Base-by-base conservation (phyloP, 2,329 filamentous ascomycete genomes). In the Sporothrix curviconia region DNA sequence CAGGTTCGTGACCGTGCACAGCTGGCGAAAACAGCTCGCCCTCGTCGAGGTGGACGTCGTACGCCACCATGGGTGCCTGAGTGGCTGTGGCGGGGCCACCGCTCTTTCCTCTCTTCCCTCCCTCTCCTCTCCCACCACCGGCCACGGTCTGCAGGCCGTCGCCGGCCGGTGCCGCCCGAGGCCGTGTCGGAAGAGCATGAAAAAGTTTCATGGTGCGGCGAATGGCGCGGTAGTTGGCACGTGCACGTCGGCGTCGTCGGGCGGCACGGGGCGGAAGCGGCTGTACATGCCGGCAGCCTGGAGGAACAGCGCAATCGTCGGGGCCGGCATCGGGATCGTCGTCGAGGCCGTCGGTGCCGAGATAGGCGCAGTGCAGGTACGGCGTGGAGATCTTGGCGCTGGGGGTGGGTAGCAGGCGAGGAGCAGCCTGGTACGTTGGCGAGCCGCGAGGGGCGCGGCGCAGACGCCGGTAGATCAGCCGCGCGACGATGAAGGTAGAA, bases 391-490 rank as follows among this genome's bases (percentile, higher is more conserved):
- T 75, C 69, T 85, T 86, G 24, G 80, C 83, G 61, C 78, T 82
- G 0, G 89, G 89, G 62, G n/a, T n/a, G 87, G 88, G 66, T 87
- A 92, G 68, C 87, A 90, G 72, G 92, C 88, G 42, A 95, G 80
- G 37, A 92, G 82, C 39, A 94, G 72, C n/a, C 55, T 84, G 81
- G 66, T 89, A 82, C n/a, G 37, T 83, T 79, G 37, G 78, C 72
- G 7, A 86, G 71, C 3, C n/a, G 79, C 72, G 4, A n/a, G 83
- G 78, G 19, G 83, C 81, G 19, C 78, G 61, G 28, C 59, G 59
- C 56, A 71, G 63, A 42, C 70, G 70, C 55, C 64, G 62, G 59
- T 67, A 63, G 47, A 71, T 58, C 36, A 70, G 59, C 50, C 64
- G 64, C 3, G 68, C 56, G 19, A 66, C 62, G 6, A 65, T 54